A percentile compares a stretch with the other conserved stretches of the same genome.
Evolutionary conservation across 805 yeast species (phyloP).

Genomic region (Starmera caribaea): DNA sequence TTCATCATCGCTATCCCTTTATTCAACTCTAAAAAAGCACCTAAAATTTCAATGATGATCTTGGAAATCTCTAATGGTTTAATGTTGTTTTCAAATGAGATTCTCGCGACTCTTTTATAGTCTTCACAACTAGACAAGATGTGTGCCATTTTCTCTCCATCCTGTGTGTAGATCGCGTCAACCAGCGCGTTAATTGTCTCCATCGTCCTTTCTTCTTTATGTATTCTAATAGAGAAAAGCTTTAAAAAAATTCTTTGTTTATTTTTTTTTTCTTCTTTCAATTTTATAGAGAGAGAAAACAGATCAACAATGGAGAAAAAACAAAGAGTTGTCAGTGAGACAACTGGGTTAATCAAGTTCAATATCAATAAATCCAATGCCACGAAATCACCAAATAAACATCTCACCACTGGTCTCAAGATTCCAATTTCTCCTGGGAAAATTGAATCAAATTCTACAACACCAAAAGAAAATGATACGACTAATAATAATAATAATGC

Average conservation of each 20-base stretch:
- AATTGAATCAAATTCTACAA: too few relatives aligned
- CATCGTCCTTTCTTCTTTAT: slow-evolving; percentile 6
- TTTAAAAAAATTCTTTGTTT: neutral
- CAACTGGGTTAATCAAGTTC: slow-evolving; percentile 42
- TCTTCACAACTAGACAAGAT: neutral
- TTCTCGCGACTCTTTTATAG: neutral
- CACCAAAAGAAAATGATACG: neutral
- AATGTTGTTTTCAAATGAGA: neutral
- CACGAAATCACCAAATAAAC: neutral
- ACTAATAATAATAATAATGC: neutral
- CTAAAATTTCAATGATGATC: slow-evolving; percentile 11
- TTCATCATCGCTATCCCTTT: slow-evolving; percentile 20
- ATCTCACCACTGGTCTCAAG: neutral
- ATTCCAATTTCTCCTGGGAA: too few relatives aligned
- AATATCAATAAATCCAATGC: slow-evolving; percentile 8
- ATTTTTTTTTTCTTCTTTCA: neutral
- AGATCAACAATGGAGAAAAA: slow-evolving; percentile 7
- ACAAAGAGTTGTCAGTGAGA: slow-evolving; percentile 36
- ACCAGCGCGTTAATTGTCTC: slow-evolving; percentile 1
- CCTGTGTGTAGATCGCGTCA: neutral
- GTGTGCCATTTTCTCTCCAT: slow-evolving; percentile 1
- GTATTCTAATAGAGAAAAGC: slow-evolving; percentile 1
- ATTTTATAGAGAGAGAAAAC: neutral
- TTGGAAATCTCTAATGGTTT: neutral
- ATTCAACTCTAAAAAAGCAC: slow-evolving; percentile 26